Percentiles rank a stretch among this genome's conserved stretches.
Conservation (phyloP, 306 rosid species). For the Quercus bicolor region DNA sequence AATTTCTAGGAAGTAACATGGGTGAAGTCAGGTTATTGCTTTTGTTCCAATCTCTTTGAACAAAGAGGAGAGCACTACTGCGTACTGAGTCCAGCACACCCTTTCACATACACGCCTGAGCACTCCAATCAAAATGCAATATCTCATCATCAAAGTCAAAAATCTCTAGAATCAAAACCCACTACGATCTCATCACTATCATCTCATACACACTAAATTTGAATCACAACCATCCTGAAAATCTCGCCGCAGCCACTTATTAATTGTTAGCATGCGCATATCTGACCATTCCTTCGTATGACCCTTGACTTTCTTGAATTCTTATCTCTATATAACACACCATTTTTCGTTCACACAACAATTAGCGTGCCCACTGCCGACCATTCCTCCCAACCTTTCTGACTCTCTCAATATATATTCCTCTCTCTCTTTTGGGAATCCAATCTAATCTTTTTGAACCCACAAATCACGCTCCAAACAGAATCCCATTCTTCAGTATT, state of each 20-base stretch:
- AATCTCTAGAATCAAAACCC: too few species aligned
- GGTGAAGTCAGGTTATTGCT: neutral
- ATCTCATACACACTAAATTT: neutral
- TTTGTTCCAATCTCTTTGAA: neutral
- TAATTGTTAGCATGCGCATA: neutral
- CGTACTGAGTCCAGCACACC: neutral
- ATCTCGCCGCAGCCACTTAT: neutral
- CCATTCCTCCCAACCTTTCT: neutral
- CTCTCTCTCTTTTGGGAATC: too few species aligned
- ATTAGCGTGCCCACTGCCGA: neutral
- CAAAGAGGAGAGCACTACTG: too few species aligned
- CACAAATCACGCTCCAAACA: too few species aligned
- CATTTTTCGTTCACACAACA: neutral
- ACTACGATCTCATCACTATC: too few species aligned
- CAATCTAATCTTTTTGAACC: neutral
- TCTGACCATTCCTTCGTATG: slow-evolving; percentile 25
- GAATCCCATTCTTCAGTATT: neutral
- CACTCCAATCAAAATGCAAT: too few species aligned
- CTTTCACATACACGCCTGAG: too few species aligned
- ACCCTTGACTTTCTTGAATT: neutral
- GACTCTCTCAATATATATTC: neutral
- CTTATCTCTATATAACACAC: neutral
- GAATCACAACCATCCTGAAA: neutral
- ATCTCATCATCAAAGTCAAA: too few species aligned
- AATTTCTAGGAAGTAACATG: slow-evolving; percentile 18